Evolutionary conservation across 2,329 filamentous ascomycete genomes (phyloP).

Genomic region (Clonostachys rhizophaga): DNA sequence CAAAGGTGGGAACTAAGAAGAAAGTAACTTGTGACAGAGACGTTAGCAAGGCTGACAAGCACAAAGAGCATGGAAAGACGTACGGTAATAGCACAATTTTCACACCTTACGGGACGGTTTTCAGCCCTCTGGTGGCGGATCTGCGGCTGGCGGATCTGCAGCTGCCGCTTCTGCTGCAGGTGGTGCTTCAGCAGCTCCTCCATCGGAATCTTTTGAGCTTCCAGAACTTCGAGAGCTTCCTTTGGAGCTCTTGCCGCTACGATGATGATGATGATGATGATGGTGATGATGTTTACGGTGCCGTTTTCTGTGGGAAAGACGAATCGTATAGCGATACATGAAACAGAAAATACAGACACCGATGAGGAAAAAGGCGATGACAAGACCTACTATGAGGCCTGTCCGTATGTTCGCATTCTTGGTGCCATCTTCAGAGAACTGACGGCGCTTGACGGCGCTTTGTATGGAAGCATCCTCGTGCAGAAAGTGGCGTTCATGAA

Average conservation of each 20-base stretch:
- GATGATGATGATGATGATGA: constrained; percentile 18
- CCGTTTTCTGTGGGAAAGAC: constrained; percentile 19
- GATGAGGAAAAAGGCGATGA: constrained; percentile 31
- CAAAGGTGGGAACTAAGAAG: no score
- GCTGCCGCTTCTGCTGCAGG: neutral
- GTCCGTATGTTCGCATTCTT: constrained; percentile 33
- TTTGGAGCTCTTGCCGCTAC: constrained; percentile 25
- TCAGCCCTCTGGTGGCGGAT: no score
- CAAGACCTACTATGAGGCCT: constrained; percentile 34
- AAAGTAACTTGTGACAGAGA: no score
- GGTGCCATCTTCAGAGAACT: constrained; percentile 11
- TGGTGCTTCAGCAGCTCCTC: constrained; percentile 5
- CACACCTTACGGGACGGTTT: no score
- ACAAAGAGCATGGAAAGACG: no score
- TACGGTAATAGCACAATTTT: no score
- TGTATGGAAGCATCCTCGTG: neutral
- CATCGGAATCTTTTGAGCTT: constrained; percentile 21
- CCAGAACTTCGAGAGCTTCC: no score
- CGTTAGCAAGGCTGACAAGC: no score
- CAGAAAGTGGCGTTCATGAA: neutral
- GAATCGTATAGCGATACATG: constrained; percentile 30
- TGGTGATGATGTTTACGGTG: constrained; percentile 7
- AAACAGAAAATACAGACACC: constrained; percentile 29
- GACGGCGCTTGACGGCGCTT: constrained; percentile 1
- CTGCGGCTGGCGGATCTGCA: no score